A percentile compares a stretch with the other conserved stretches of the same genome.
These are phyloP conservation scores for Amaranthus cruentus DNA, from an alignment of 148 eudicot species.

Conservation along the genomic window DNA sequence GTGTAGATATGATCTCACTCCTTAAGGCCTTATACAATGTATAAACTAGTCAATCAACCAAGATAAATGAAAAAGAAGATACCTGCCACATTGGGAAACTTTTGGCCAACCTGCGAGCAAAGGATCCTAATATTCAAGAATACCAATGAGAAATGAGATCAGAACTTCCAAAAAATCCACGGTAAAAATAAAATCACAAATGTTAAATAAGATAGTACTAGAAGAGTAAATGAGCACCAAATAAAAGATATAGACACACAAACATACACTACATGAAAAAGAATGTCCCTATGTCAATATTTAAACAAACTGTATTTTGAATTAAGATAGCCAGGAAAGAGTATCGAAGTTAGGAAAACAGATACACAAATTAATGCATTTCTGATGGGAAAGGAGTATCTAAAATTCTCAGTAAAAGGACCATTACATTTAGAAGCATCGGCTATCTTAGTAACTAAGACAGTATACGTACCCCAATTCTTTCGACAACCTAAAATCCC, in stretches of 20 bases:
- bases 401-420: neutral
- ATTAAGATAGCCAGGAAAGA: too few relatives aligned
- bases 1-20: too few relatives aligned
- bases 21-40: too few relatives aligned
- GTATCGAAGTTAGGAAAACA: too few relatives aligned
- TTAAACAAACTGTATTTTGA: too few relatives aligned
- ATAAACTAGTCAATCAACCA: neutral
- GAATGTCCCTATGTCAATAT: too few relatives aligned
- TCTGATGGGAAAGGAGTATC: neutral
- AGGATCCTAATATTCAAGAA: constrained; percentile 26
- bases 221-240: too few relatives aligned
- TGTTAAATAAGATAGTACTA: neutral
- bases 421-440: neutral
- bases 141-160: constrained; percentile 8
- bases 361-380: too few relatives aligned
- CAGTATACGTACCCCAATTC: constrained; percentile 68
- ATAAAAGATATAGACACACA: too few relatives aligned
- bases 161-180: neutral
- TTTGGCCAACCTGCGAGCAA: constrained; percentile 75
- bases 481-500: constrained; percentile 93
- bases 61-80: constrained; percentile 7
- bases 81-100: constrained; percentile 96
- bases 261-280: too few relatives aligned
- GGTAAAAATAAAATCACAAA: neutral
- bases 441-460: constrained; percentile 1